phyloP scores from a whole-genome alignment of 352 stramenopile genomes.

The Phytopythium ostracodes region DNA sequence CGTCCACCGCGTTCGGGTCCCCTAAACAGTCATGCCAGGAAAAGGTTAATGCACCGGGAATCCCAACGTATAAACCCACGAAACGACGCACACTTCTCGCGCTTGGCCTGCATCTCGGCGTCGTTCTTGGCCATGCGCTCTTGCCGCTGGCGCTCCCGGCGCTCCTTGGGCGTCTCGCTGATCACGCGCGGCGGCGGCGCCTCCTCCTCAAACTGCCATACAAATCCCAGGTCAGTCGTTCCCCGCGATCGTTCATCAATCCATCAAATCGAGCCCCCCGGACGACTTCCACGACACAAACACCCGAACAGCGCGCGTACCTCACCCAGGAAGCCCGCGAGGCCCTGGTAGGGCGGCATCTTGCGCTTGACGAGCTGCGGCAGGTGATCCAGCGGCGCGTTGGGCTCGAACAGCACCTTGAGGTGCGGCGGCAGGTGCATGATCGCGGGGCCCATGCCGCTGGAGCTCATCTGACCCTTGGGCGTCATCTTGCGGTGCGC shows the following conservation, averaged over 20 bases:
- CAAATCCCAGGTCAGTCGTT: neutral
- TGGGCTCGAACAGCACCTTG: constrained; percentile 81
- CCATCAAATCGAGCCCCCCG: no score
- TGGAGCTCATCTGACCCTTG: constrained; percentile 87
- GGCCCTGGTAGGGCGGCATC: constrained; percentile 76
- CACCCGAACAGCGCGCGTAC: constrained; percentile 19
- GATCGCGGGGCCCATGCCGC: constrained; percentile 82
- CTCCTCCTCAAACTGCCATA: constrained; percentile 57
- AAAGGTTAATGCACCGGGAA: no score
- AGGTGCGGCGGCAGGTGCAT: constrained; percentile 73
- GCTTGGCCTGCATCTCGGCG: constrained; percentile 56
- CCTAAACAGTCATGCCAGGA: constrained; percentile 18
- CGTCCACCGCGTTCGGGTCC: constrained; percentile 58
- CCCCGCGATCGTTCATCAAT: neutral
- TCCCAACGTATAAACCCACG: no score
- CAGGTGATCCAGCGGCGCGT: constrained; percentile 65
- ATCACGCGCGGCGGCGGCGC: constrained; percentile 50
- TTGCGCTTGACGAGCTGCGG: constrained; percentile 79
- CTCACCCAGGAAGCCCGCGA: constrained; percentile 35
- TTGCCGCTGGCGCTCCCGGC: constrained; percentile 46
- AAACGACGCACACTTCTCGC: constrained; percentile 44
- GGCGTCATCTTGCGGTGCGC: constrained; percentile 86
- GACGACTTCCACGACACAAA: no score
- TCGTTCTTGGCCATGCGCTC: constrained; percentile 64
- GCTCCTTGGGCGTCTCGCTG: constrained; percentile 76